phyloP scores from a whole-genome alignment of 805 yeast genomes.

The Candida schatavii region DNA sequence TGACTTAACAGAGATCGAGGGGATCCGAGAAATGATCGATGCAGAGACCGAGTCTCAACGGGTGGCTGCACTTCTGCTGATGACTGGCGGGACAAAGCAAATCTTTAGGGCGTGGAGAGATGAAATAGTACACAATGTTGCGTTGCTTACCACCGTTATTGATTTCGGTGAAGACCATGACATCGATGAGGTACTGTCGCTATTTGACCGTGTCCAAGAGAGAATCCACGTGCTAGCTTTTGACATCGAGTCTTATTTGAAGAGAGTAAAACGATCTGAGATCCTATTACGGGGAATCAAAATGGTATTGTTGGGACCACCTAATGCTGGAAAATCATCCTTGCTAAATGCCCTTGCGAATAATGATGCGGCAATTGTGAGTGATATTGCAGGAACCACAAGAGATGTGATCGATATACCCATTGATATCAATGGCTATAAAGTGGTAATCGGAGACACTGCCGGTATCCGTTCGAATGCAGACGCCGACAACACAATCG shows the following conservation, averaged over 20 bases:
- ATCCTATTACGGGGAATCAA: conserved; percentile 71
- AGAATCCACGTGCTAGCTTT: conserved; percentile 40
- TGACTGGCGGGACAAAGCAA: conserved; percentile 62
- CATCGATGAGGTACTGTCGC: conserved; percentile 56
- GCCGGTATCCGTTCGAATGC: conserved; percentile 74
- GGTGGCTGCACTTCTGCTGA: conserved; percentile 65
- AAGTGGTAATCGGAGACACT: conserved; percentile 83
- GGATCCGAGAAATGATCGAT: conserved; percentile 81
- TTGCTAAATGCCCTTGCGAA: conserved; percentile 72
- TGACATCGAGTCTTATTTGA: conserved; percentile 45
- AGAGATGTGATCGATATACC: conserved; percentile 84
- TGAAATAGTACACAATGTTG: conserved; percentile 60
- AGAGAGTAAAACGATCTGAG: conserved; percentile 54
- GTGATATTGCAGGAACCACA: conserved; percentile 91
- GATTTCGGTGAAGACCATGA: conserved; percentile 96
- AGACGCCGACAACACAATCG: conserved; percentile 54
- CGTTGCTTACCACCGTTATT: conserved; percentile 79
- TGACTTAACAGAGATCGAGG: conserved; percentile 89
- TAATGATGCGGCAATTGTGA: conserved; percentile 85
- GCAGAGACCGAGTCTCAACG: conserved; percentile 94
- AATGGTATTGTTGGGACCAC: conserved; percentile 79
- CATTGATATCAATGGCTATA: conserved; percentile 78
- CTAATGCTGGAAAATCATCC: conserved; percentile 95
- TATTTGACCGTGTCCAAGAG: conserved; percentile 49
- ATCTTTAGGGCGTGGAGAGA: conserved; percentile 66